Conservation (phyloP, 169 alveolate genomes). For the Babesia caballi region DNA sequence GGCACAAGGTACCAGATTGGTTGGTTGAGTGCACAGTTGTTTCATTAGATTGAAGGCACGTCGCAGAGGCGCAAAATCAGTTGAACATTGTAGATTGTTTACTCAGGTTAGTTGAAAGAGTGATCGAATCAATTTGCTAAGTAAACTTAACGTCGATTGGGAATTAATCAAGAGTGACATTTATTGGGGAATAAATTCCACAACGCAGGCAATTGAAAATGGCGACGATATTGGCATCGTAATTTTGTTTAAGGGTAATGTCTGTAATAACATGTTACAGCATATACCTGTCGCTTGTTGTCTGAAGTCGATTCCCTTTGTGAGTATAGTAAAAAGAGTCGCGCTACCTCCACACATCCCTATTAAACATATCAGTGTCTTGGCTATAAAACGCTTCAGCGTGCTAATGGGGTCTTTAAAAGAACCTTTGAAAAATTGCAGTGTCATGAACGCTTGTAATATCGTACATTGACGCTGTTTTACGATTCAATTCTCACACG, state of each 20-base stretch:
- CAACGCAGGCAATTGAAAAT: slow-evolving; percentile 33
- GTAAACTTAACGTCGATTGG: neutral
- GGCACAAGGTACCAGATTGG: neutral
- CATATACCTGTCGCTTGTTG: slow-evolving; percentile 14
- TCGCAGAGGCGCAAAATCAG: neutral
- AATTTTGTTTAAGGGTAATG: slow-evolving; percentile 38
- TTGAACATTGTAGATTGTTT: neutral
- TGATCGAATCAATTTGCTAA: neutral
- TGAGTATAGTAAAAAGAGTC: slow-evolving; percentile 8
- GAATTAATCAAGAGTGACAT: neutral
- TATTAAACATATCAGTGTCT: neutral
- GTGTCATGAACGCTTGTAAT: too few species aligned
- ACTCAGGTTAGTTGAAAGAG: neutral
- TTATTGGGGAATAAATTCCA: slow-evolving; percentile 39
- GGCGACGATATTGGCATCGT: slow-evolving; percentile 9
- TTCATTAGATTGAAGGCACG: neutral
- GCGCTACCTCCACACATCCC: neutral
- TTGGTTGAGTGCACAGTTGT: neutral
- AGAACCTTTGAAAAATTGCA: neutral
- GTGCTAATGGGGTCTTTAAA: neutral
- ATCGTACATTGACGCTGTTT: too few species aligned
- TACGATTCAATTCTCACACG: too few species aligned
- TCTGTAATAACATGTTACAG: slow-evolving; percentile 10
- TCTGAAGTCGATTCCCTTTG: slow-evolving; percentile 8
- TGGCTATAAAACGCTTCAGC: neutral